Percentiles rank a stretch among this genome's conserved stretches.
Evolutionary conservation across 768 basidiomycete genomes (phyloP).

Genomic region (Clathrus columnatus): DNA sequence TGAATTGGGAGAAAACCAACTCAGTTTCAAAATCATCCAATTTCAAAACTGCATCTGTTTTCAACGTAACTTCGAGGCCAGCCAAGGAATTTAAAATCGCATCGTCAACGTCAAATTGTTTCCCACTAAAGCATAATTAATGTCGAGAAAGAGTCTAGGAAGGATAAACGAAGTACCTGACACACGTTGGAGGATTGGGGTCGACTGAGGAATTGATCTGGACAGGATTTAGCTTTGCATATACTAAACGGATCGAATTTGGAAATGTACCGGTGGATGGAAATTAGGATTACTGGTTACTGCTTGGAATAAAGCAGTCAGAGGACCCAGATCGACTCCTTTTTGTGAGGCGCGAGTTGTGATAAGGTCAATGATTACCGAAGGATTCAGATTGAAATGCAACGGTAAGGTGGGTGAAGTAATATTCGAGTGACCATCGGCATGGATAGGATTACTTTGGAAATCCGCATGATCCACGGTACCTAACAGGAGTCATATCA

Average conservation of each 20-base stretch:
- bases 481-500: neutral
- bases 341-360: conserved; percentile 41
- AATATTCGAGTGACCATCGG: conserved; percentile 47
- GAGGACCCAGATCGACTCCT: conserved; percentile 52
- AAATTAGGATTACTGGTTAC: conserved; percentile 40
- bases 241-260: neutral
- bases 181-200: conserved; percentile 43
- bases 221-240: neutral
- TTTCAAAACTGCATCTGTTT: conserved; percentile 42
- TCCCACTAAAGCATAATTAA: conserved; percentile 34
- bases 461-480: conserved; percentile 46
- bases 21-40: conserved; percentile 60
- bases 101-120: conserved; percentile 51
- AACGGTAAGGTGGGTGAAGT: conserved; percentile 52
- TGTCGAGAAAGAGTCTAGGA: conserved; percentile 10
- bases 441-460: conserved; percentile 50
- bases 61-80: conserved; percentile 49
- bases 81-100: conserved; percentile 58
- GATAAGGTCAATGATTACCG: conserved; percentile 52
- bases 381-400: conserved; percentile 54
- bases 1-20: conserved; percentile 47
- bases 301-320: conserved; percentile 45
- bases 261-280: conserved; percentile 39
- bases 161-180: conserved; percentile 33
- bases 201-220: conserved; percentile 51